phyloP scores from a whole-genome alignment of 495 filamentous ascomycete species.

The Tetracladium setigerum region DNA sequence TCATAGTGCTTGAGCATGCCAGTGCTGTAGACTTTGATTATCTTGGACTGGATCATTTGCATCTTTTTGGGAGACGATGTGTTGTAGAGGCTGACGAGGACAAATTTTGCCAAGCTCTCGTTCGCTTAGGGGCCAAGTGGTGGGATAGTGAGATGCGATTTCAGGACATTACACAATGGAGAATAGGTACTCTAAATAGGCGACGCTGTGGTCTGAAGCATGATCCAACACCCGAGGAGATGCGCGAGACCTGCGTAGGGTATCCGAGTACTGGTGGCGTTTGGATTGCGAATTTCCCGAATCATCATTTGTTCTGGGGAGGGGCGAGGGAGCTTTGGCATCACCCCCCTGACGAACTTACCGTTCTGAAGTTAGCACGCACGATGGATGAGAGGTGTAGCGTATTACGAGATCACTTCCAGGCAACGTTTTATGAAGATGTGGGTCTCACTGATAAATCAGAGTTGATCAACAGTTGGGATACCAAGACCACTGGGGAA shows the following conservation, averaged over 20 bases:
- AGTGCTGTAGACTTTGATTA: conserved; percentile 2
- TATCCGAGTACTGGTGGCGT: not conserved
- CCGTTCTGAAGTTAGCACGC: not conserved
- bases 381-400: conserved; percentile 4
- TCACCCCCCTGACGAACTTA: not conserved
- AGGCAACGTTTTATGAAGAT: not conserved
- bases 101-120: not conserved
- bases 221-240: not conserved
- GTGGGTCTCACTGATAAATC: not conserved
- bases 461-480: not conserved
- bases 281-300: not conserved
- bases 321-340: too few relatives aligned
- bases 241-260: not conserved
- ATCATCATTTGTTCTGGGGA: too few relatives aligned
- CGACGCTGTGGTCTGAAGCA: too few relatives aligned
- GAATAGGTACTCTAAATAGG: too few relatives aligned
- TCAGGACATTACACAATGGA: not conserved
- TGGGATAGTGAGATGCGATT: conserved; percentile 4
- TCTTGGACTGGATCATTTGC: not conserved
- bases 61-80: not conserved
- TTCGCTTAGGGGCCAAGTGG: conserved; percentile 5
- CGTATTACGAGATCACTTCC: not conserved
- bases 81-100: conserved; percentile 1
- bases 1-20: not conserved
- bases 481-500: not conserved